These are phyloP conservation scores for Leccinum griseonigrum DNA, from an alignment of 1,284 basidiomycete genomes.

Conservation along the genomic window DNA sequence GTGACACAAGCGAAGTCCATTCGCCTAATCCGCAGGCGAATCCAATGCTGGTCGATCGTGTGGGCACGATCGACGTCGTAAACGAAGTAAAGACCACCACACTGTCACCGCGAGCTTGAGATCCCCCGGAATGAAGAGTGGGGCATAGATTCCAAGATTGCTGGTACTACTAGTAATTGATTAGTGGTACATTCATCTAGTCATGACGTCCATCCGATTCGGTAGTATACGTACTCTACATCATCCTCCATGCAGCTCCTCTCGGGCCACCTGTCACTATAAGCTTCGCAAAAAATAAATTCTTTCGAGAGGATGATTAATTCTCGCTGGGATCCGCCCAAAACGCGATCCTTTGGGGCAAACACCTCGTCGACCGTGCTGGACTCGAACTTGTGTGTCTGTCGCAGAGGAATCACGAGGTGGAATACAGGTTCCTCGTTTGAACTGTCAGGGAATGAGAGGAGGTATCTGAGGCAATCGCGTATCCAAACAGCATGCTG, in stretches of 20 bases:
- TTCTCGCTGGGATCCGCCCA: constrained; percentile 16
- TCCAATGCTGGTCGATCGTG: neutral
- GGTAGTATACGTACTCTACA: constrained; percentile 63
- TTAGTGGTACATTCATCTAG: neutral
- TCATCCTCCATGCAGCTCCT: constrained; percentile 39
- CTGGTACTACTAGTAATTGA: neutral
- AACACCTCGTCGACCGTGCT: constrained; percentile 59
- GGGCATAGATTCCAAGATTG: neutral
- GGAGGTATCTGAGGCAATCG: constrained; percentile 50
- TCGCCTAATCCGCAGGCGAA: neutral
- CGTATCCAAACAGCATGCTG: constrained; percentile 69
- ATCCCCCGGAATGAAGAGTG: neutral
- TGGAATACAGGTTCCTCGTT: constrained; percentile 48
- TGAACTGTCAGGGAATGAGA: constrained; percentile 41
- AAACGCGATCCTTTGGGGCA: constrained; percentile 10
- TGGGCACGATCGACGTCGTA: neutral
- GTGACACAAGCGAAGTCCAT: neutral
- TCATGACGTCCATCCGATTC: constrained; percentile 53
- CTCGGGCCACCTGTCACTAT: constrained; percentile 24
- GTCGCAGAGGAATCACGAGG: constrained; percentile 70
- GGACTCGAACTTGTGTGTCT: constrained; percentile 61
- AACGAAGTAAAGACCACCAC: no score
- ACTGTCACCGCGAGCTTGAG: no score
- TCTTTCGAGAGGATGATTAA: constrained; percentile 51
- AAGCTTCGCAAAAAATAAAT: constrained; percentile 52